Conservation (phyloP, 2,329 filamentous ascomycete genomes). For the Fusarium avenaceum region DNA sequence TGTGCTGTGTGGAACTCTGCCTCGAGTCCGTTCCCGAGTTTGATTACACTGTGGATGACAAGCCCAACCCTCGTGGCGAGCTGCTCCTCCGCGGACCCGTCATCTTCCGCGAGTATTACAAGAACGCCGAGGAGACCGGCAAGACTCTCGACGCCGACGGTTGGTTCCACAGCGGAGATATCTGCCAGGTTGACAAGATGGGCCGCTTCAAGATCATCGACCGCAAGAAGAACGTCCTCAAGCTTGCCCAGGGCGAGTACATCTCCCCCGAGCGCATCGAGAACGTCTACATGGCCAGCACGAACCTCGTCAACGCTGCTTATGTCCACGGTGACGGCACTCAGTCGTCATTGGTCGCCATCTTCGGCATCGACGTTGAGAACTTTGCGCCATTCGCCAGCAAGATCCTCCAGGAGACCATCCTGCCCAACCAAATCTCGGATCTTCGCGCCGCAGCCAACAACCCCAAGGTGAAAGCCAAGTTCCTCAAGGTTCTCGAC, state of each 20-base stretch:
- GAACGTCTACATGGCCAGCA: slow-evolving; percentile 89
- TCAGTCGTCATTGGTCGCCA: slow-evolving; percentile 83
- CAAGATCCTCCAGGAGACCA: slow-evolving; percentile 77
- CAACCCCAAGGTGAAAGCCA: slow-evolving; percentile 78
- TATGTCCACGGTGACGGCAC: slow-evolving; percentile 92
- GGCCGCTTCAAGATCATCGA: slow-evolving; percentile 95
- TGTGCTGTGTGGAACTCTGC: slow-evolving; percentile 78
- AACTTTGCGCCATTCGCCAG: slow-evolving; percentile 84
- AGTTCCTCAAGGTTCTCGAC: slow-evolving; percentile 83
- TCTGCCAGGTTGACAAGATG: slow-evolving; percentile 84
- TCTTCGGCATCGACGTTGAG: slow-evolving; percentile 90
- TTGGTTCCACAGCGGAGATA: slow-evolving; percentile 98
- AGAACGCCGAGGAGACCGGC: slow-evolving; percentile 87
- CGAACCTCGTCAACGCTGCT: slow-evolving; percentile 80
- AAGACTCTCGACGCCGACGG: slow-evolving; percentile 88
- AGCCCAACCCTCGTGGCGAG: slow-evolving; percentile 91
- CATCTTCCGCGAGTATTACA: slow-evolving; percentile 89
- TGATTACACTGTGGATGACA: slow-evolving; percentile 90
- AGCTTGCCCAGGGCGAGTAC: slow-evolving; percentile 97
- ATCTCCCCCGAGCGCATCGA: slow-evolving; percentile 97
- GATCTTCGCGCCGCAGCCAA: slow-evolving; percentile 76
- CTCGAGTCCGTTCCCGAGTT: slow-evolving; percentile 91
- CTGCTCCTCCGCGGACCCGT: slow-evolving; percentile 84
- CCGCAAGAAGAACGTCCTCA: slow-evolving; percentile 98
- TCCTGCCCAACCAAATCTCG: slow-evolving; percentile 73